phyloP scores from a whole-genome alignment of 805 yeast genomes.

The Wickerhamiella kurtzmanii region DNA sequence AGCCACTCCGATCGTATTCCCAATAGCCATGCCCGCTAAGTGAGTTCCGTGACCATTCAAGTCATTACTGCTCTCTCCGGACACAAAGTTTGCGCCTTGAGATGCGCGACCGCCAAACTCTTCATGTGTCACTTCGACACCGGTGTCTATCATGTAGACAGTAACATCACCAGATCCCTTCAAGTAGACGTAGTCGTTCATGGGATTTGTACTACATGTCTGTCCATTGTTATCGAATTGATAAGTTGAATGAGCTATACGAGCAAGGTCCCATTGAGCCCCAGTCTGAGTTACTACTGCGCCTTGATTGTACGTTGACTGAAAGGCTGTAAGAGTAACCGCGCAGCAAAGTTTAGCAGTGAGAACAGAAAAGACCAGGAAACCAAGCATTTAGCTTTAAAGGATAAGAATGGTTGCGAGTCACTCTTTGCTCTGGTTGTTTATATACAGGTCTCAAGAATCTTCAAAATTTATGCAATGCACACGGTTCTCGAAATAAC shows the following conservation, averaged over 20 bases:
- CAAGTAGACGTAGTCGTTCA: constrained; percentile 48
- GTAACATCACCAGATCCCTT: constrained; percentile 1
- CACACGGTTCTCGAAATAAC: too few species aligned
- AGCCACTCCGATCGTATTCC: constrained; percentile 69
- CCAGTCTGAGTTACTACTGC: constrained; percentile 40
- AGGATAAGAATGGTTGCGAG: too few species aligned
- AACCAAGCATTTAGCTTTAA: neutral
- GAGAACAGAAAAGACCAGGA: neutral
- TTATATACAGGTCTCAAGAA: neutral
- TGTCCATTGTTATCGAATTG: constrained; percentile 34
- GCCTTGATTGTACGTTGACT: neutral
- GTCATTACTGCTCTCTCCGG: constrained; percentile 64
- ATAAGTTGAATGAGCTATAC: constrained; percentile 67
- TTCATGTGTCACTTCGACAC: constrained; percentile 58
- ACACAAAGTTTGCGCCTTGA: constrained; percentile 77
- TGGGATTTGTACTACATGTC: constrained; percentile 46
- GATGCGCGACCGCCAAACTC: constrained; percentile 75
- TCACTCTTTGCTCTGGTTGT: neutral
- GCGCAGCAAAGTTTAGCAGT: neutral
- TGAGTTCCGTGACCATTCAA: constrained; percentile 87
- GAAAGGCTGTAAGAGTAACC: neutral
- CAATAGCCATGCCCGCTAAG: constrained; percentile 91
- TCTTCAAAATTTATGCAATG: too few species aligned
- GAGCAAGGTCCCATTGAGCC: constrained; percentile 90
- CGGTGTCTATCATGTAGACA: constrained; percentile 82